Percentiles rank a stretch among this genome's conserved stretches.
Conservation (phyloP, 148 eudicot genomes). For the Vaccinium myrtillus region DNA sequence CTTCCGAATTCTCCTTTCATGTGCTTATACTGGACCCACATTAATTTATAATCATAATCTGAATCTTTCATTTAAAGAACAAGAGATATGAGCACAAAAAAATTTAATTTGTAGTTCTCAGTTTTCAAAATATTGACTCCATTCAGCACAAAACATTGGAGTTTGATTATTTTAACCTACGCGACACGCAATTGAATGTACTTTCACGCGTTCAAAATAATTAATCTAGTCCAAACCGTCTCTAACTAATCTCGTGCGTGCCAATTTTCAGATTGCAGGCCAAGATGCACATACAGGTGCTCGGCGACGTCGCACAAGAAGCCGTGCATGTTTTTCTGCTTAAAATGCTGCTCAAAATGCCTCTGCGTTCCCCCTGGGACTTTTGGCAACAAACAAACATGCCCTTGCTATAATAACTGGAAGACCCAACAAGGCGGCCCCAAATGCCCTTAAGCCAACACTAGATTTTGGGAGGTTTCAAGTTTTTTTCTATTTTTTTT, state of each 20-base stretch:
- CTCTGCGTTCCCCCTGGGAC: constrained; percentile 28
- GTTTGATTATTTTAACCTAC: too few species aligned
- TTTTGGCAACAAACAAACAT: constrained; percentile 28
- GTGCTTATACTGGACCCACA: too few species aligned
- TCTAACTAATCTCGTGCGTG: not conserved
- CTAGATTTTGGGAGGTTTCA: too few species aligned
- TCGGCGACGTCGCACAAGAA: constrained; percentile 36
- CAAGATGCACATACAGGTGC: constrained; percentile 27
- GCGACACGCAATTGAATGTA: too few species aligned
- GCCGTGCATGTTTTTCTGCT: constrained; percentile 34
- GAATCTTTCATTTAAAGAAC: too few species aligned
- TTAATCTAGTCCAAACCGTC: not conserved
- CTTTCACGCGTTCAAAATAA: not conserved
- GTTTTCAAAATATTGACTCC: too few species aligned
- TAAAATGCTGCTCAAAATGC: constrained; percentile 26
- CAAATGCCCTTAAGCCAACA: constrained; percentile 20
- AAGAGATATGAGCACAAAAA: too few species aligned
- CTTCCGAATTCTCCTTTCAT: too few species aligned
- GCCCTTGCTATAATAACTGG: constrained; percentile 30
- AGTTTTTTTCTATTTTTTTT: too few species aligned
- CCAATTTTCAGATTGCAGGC: constrained; percentile 17
- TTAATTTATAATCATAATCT: too few species aligned
- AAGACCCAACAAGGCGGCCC: constrained; percentile 29
- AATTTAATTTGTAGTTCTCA: too few species aligned
- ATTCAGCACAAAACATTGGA: too few species aligned